Base-by-base conservation (phyloP, 768 basidiomycete species). In the Pisolithus orientalis region DNA sequence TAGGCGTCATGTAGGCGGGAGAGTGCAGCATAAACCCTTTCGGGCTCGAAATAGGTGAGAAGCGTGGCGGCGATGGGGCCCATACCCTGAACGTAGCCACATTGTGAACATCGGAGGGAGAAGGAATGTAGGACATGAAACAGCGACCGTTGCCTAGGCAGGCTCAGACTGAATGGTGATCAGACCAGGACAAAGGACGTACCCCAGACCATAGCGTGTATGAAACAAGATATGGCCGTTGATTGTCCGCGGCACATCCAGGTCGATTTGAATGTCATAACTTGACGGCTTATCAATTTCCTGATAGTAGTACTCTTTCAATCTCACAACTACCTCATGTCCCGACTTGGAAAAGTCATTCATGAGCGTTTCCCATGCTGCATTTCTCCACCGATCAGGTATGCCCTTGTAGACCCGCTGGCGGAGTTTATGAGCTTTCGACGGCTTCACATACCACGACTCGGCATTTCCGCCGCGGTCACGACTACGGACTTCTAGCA, bases 11-110 rank as follows among this genome's bases (percentile, higher is more conserved):
- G 95, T 7, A 99, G 70, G n/a, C 85, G 83, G 42, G 93, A 85
- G 43, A 98, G 79, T 27, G 84, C 78, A 4, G 87, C 82, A 63
- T 94, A 96, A 5, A 84, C 88, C 49, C 84, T 85, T 70, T 93
- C 90, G 7, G 96, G 92, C 57, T 87, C 85, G 65, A 93, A 87
- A 67, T 98, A 98, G 70, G 89, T 94, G 10, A 97, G 79, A 21
- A 99, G 77, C 1, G 94, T 97, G 1, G 94, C 90, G 0, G 95
- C 92, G 52, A 99, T 90, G 6, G 95, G 90, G 2, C 96, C 94
- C 96, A 99, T 99, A 54, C 96, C 96, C 71, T 99, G 96, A 39
- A 94, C 94, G 65, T 99, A 99, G 14, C 95, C 95, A 56, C 96
- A 98, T 10, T 79, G 74, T 16, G 74, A 67, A 69, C 95, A 97